A percentile compares a stretch with the other conserved stretches of the same genome.
phyloP scores from a whole-genome alignment of 371 early-diverging fungal species.

The Chytridiales sp. region DNA sequence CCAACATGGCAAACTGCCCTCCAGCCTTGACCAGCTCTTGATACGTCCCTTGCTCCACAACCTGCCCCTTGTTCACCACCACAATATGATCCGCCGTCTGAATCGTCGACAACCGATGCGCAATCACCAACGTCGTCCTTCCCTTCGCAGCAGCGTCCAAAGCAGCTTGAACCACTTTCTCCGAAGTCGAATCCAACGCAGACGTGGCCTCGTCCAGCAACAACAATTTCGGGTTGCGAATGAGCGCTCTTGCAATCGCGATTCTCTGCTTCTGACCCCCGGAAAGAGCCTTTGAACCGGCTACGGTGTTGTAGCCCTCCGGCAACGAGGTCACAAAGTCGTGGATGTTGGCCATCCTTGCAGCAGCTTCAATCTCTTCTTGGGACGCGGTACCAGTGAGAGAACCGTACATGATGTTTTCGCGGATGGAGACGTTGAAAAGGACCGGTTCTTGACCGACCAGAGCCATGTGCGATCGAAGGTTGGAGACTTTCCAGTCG shows the following conservation, averaged over 20 bases:
- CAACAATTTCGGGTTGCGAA: constrained; percentile 48
- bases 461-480: constrained; percentile 74
- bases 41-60: constrained; percentile 43
- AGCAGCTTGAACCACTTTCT: constrained; percentile 86
- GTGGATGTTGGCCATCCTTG: constrained; percentile 69
- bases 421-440: constrained; percentile 44
- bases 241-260: constrained; percentile 54
- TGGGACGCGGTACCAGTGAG: constrained; percentile 53
- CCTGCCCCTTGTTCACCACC: constrained; percentile 32
- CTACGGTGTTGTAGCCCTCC: constrained; percentile 68
- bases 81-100: constrained; percentile 40
- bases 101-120: constrained; percentile 66
- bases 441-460: constrained; percentile 76
- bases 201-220: constrained; percentile 65
- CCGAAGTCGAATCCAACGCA: constrained; percentile 69
- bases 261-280: constrained; percentile 56
- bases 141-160: constrained; percentile 69
- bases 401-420: constrained; percentile 45
- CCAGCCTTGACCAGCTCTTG: constrained; percentile 21
- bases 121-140: constrained; percentile 57
- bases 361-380: constrained; percentile 56
- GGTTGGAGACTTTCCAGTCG: constrained; percentile 59
- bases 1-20: constrained; percentile 41
- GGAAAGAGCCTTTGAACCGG: constrained; percentile 43
- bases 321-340: constrained; percentile 44